Percentiles rank a stretch among this genome's conserved stretches.
phyloP scores from a whole-genome alignment of 2,329 filamentous ascomycete species.

The Hypoxylon sp. region DNA sequence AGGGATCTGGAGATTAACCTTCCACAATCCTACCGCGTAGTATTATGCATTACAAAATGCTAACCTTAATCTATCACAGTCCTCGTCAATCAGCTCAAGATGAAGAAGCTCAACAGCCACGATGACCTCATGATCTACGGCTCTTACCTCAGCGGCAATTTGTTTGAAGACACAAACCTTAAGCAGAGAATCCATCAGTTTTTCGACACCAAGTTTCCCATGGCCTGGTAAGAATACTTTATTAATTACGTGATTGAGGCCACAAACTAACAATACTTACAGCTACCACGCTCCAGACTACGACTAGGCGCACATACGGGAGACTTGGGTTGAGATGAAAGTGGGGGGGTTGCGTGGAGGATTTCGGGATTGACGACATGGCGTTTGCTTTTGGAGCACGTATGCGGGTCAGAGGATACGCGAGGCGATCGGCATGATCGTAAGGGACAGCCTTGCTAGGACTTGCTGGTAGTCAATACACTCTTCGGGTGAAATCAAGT shows the following conservation, averaged over 20 bases:
- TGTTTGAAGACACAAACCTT: too few species aligned
- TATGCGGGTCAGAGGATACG: neutral
- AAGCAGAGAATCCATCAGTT: neutral
- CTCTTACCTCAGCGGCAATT: neutral
- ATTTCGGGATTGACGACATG: neutral
- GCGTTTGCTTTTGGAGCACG: neutral
- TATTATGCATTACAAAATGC: neutral
- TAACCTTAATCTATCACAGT: neutral
- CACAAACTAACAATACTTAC: neutral
- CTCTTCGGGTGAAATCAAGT: neutral
- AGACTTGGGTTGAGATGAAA: neutral
- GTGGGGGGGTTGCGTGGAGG: neutral
- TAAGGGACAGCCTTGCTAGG: neutral
- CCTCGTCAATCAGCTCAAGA: neutral
- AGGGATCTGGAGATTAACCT: neutral
- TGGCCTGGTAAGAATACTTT: neutral
- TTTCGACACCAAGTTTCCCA: neutral
- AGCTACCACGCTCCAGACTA: neutral
- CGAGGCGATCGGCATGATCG: neutral
- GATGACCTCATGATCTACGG: neutral
- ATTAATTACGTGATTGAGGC: neutral
- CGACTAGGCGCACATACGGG: neutral
- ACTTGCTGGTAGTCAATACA: too few species aligned
- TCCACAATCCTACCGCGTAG: neutral
- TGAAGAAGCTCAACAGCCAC: neutral